Evolutionary conservation across 495 filamentous ascomycete genomes (phyloP).

Genomic region (Penicillium goetzii): DNA sequence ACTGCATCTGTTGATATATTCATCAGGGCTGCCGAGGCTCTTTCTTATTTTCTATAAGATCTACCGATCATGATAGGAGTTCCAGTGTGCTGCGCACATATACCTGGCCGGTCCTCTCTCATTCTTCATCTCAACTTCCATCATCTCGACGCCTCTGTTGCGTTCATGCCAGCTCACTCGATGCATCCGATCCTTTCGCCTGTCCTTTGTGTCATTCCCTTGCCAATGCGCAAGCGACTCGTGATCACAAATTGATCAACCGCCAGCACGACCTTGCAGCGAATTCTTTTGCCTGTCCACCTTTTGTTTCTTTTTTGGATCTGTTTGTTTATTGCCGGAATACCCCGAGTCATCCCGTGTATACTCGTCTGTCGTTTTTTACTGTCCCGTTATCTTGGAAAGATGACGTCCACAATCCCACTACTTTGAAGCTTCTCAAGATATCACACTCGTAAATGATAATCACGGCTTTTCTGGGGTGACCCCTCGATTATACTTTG

Average conservation of each 20-base stretch:
- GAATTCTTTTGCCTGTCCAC: conserved; percentile 15
- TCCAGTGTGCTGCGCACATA: conserved; percentile 35
- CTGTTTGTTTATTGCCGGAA: conserved; percentile 24
- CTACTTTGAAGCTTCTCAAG: conserved; percentile 12
- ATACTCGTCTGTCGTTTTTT: conserved; percentile 10
- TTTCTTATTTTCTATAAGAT: conserved; percentile 6
- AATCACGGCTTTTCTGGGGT: not conserved
- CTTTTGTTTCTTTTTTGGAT: conserved; percentile 12
- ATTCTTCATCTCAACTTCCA: conserved; percentile 16
- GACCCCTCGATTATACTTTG: conserved; percentile 12
- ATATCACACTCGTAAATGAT: conserved; percentile 5
- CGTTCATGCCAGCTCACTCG: conserved; percentile 14
- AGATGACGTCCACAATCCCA: conserved; percentile 27
- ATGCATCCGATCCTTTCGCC: conserved; percentile 14
- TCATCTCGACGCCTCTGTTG: conserved; percentile 4
- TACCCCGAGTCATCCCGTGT: conserved; percentile 35
- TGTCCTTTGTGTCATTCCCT: conserved; percentile 12
- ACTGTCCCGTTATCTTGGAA: conserved; percentile 18
- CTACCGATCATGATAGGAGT: conserved; percentile 5
- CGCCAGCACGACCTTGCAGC: conserved; percentile 24
- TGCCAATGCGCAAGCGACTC: conserved; percentile 15
- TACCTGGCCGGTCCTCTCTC: conserved; percentile 17
- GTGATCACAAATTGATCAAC: conserved; percentile 17
- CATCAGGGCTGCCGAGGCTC: conserved; percentile 10
- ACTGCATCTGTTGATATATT: conserved; percentile 25